phyloP scores from a whole-genome alignment of 2,329 filamentous ascomycete species.

The Colletotrichum sp. region DNA sequence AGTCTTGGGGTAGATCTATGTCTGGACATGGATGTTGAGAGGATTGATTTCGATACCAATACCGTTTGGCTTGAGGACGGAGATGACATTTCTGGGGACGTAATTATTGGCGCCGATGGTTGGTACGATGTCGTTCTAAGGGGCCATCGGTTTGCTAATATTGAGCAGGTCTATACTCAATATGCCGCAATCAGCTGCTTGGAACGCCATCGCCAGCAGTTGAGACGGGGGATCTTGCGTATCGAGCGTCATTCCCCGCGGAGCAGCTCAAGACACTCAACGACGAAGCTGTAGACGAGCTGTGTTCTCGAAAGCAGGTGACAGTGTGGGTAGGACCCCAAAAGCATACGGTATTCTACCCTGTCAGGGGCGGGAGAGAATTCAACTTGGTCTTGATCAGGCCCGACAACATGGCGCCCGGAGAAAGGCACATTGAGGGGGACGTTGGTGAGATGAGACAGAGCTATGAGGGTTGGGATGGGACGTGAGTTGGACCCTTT shows the following conservation, averaged over 20 bases:
- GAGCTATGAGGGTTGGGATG: slow-evolving; percentile 4
- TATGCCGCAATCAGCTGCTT: slow-evolving; percentile 1
- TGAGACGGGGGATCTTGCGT: background rate
- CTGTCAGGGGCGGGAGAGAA: background rate
- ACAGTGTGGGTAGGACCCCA: background rate
- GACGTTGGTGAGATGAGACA: slow-evolving; percentile 10
- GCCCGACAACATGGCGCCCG: background rate
- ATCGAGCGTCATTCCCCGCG: background rate
- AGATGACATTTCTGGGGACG: slow-evolving; percentile 6
- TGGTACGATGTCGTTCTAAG: background rate
- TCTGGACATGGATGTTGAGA: slow-evolving; percentile 6
- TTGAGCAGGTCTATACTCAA: background rate
- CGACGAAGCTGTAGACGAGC: background rate
- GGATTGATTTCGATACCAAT: background rate
- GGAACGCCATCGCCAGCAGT: background rate
- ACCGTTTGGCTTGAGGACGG: slow-evolving; percentile 6
- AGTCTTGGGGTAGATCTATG: background rate
- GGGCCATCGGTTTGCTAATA: background rate
- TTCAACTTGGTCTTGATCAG: slow-evolving; percentile 4
- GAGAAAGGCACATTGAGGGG: background rate
- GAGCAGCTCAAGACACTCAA: background rate
- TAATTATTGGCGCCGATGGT: slow-evolving; percentile 12
- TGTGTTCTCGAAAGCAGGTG: background rate
- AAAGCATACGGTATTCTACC: background rate
- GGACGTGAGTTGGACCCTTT: background rate